phyloP scores from a whole-genome alignment of 2,329 filamentous ascomycete species.

The Lachnellula hyalina region DNA sequence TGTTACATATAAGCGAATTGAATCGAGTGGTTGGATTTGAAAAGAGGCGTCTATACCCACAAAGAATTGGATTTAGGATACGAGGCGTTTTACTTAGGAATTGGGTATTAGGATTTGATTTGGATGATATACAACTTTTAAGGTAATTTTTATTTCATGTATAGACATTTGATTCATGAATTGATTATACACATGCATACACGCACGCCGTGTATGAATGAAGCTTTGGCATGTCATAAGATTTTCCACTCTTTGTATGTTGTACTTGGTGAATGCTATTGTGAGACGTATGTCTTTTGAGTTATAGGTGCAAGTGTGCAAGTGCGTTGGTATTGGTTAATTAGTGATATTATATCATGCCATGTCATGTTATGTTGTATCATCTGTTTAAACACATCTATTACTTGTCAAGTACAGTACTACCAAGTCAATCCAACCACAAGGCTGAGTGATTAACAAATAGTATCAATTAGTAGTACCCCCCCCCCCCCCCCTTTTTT shows the following conservation, averaged over 20 bases:
- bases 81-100: neutral
- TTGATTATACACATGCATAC: neutral
- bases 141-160: neutral
- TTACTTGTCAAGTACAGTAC: too few relatives aligned
- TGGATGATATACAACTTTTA: neutral
- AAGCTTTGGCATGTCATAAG: neutral
- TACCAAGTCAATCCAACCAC: too few relatives aligned
- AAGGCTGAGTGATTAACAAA: too few relatives aligned
- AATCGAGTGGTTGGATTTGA: neutral
- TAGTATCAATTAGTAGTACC: too few relatives aligned
- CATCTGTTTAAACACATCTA: too few relatives aligned
- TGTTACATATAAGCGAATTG: neutral
- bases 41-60: neutral
- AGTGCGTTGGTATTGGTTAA: too few relatives aligned
- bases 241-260: neutral
- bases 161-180: neutral
- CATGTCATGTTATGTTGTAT: too few relatives aligned
- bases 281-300: too few relatives aligned
- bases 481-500: too few relatives aligned
- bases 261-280: too few relatives aligned
- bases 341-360: too few relatives aligned
- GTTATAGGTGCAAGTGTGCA: too few relatives aligned
- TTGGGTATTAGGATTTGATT: neutral
- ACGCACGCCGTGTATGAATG: neutral
- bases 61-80: neutral